These are phyloP conservation scores for Vinca minor DNA, from an alignment of 257 asterid species.

Conservation along the genomic window DNA sequence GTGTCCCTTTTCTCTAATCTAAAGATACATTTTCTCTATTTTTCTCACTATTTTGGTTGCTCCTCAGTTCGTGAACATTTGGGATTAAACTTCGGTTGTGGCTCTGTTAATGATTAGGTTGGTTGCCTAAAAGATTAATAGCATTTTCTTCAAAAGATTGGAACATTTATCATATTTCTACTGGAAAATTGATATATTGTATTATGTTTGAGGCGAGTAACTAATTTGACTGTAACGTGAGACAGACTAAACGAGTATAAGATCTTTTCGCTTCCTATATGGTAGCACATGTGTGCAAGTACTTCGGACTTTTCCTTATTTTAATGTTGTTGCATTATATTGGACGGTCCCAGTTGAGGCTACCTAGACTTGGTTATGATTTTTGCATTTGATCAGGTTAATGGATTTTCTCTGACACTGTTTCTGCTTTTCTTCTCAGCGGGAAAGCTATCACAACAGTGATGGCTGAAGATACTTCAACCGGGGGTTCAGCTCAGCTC, in stretches of 20 bases:
- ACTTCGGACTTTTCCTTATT: not conserved
- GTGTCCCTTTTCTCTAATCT: not conserved
- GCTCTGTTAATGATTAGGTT: not conserved
- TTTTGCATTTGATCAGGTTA: not conserved
- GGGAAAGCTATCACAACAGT: constrained; percentile 16
- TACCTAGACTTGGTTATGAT: not conserved
- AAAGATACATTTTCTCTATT: not conserved
- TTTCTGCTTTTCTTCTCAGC: constrained; percentile 22
- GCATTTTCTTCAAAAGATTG: not conserved
- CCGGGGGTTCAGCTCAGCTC: constrained; percentile 37
- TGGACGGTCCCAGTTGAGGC: not conserved
- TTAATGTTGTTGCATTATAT: not conserved
- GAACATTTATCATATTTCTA: no score
- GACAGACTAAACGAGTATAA: not conserved
- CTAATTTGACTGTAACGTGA: not conserved
- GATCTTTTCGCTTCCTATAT: no score
- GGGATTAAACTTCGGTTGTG: not conserved
- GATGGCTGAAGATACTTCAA: constrained; percentile 45
- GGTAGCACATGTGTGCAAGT: no score
- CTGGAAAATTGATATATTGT: not conserved
- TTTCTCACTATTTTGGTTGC: not conserved
- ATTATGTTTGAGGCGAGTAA: not conserved
- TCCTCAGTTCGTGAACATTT: not conserved
- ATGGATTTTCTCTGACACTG: constrained; percentile 2
- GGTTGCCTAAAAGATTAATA: not conserved